Evolutionary conservation across 2,329 filamentous ascomycete species (phyloP).

Genomic region (Aschersonia sp.): DNA sequence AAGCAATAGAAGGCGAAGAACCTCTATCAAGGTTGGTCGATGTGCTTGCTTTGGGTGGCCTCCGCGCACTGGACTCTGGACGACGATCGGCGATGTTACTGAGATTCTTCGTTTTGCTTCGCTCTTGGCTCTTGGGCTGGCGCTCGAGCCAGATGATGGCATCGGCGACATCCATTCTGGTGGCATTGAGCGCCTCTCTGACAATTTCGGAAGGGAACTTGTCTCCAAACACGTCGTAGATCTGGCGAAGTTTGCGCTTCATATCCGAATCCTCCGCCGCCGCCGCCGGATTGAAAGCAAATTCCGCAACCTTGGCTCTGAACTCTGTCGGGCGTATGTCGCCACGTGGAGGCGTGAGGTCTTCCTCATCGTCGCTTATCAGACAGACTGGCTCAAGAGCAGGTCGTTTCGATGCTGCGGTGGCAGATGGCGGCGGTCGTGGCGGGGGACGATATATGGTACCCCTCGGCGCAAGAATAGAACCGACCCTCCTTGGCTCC

Average conservation of each 20-base stretch:
- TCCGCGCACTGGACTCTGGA: slow-evolving; percentile 15
- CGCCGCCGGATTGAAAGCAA: slow-evolving; percentile 29
- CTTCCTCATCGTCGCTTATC: slow-evolving; percentile 27
- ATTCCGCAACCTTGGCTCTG: slow-evolving; percentile 22
- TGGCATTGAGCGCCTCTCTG: slow-evolving; percentile 17
- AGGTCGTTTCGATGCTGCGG: slow-evolving; percentile 18
- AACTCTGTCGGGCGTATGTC: slow-evolving; percentile 49
- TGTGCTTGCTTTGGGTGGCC: slow-evolving; percentile 8
- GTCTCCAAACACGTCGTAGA: slow-evolving; percentile 20
- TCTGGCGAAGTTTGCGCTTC: slow-evolving; percentile 17
- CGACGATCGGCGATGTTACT: slow-evolving; percentile 8
- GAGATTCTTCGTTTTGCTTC: slow-evolving; percentile 7
- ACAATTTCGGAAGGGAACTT: slow-evolving; percentile 15
- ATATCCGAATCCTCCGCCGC: slow-evolving; percentile 21
- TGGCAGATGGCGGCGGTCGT: slow-evolving; percentile 8
- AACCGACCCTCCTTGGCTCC: slow-evolving; percentile 23
- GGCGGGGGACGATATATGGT: slow-evolving; percentile 49
- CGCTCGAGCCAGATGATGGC: slow-evolving; percentile 16
- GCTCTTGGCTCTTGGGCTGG: not conserved
- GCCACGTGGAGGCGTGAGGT: slow-evolving; percentile 34
- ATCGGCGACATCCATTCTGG: slow-evolving; percentile 20
- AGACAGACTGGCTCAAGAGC: slow-evolving; percentile 28
- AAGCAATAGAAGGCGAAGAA: slow-evolving; percentile 8
- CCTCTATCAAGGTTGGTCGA: slow-evolving; percentile 6
- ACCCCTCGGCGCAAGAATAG: slow-evolving; percentile 59